Conservation (phyloP, 148 eudicot genomes). For the Diospyros lotus region DNA sequence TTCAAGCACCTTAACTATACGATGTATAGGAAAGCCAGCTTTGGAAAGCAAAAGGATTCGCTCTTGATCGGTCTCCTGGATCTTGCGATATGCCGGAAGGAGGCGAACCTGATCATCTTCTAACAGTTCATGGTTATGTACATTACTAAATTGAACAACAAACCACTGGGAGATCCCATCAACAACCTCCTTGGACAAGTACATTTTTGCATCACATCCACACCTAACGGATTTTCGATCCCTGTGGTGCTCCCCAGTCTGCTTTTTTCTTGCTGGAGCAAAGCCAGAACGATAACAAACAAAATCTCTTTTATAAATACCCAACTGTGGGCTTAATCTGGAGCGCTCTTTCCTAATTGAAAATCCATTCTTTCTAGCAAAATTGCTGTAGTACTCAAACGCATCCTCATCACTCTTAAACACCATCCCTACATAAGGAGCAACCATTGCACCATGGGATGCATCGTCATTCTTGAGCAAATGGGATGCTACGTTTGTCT, state of each 20-base stretch:
- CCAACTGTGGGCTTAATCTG: slow-evolving; percentile 43
- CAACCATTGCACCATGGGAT: slow-evolving; percentile 19
- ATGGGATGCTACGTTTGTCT: slow-evolving; percentile 12
- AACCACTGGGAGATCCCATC: slow-evolving; percentile 46
- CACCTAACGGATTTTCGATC: slow-evolving; percentile 46
- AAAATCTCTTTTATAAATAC: slow-evolving; percentile 44
- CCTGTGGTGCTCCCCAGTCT: slow-evolving; percentile 36
- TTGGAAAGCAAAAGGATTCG: slow-evolving; percentile 38
- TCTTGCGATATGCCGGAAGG: slow-evolving; percentile 36
- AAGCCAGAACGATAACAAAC: slow-evolving; percentile 52
- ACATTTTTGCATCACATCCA: slow-evolving; percentile 56
- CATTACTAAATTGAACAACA: slow-evolving; percentile 40
- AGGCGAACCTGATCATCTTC: slow-evolving; percentile 42
- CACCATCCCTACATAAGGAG: slow-evolving; percentile 52
- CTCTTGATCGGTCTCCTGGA: slow-evolving; percentile 31
- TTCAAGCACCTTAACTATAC: slow-evolving; percentile 25
- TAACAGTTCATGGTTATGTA: slow-evolving; percentile 28
- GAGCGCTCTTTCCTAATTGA: slow-evolving; percentile 48
- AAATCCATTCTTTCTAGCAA: slow-evolving; percentile 48
- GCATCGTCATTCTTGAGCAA: slow-evolving; percentile 13
- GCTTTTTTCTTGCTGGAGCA: slow-evolving; percentile 35
- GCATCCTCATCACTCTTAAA: slow-evolving; percentile 44
- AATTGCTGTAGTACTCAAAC: slow-evolving; percentile 40
- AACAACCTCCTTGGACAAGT: slow-evolving; percentile 38
- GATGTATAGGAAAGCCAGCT: slow-evolving; percentile 38